Base-by-base conservation (phyloP, 352 stramenopile species). In the Pythium rhizo-oryzae region DNA sequence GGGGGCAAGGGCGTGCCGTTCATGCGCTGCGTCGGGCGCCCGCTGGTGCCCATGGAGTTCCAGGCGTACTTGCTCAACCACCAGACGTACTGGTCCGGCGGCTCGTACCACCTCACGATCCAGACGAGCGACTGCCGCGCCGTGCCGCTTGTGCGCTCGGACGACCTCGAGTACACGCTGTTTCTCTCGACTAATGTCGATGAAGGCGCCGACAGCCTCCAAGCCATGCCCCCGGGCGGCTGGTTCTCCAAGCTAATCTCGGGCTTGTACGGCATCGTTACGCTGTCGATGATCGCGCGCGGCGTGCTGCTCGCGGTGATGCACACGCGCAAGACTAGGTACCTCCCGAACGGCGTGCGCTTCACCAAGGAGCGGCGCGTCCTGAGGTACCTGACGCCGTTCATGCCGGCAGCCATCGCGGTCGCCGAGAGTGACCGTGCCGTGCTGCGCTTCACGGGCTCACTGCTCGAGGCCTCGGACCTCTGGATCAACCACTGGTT, bases 401-500 rank as follows among this genome's bases (percentile, higher is more conserved):
- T 79, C 59, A 87, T 86, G 79, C 61, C 70, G 9, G 39, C 79
- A 6, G 72, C 76, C 2, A 76, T 73, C 11, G 70, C 63, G 33
- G 72, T 76, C 35, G 52, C 79, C 4, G 76, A 82, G 6, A 62
- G 85, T n/a, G 70, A 75, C 19, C 77, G 69, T 8, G n/a, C 61
- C 0, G 74, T 87, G 16, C 78, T 90, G 30, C 69, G 66, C 0
- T 87, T 89, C 68, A 85, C 86, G 30, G 82, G 78, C 30, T 72
- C 67, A 41, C 28, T 80, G 13, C 62, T 90, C 30, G 81, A 86
- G 69, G 82, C 76, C 0, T 88, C 82, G 1, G 78, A 89, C 28
- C 59, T 86, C 3, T 89, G 82, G 82, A 84, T 89, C 56, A 90
- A 89, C 62, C 80, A 90, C 55, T 90, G 82, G 82, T 64, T 89